Evolutionary conservation across 2,329 filamentous ascomycete genomes (phyloP), one percentile per base, ranked within the genome.

Genomic region (Westerdykella aurantiaca): DNA sequence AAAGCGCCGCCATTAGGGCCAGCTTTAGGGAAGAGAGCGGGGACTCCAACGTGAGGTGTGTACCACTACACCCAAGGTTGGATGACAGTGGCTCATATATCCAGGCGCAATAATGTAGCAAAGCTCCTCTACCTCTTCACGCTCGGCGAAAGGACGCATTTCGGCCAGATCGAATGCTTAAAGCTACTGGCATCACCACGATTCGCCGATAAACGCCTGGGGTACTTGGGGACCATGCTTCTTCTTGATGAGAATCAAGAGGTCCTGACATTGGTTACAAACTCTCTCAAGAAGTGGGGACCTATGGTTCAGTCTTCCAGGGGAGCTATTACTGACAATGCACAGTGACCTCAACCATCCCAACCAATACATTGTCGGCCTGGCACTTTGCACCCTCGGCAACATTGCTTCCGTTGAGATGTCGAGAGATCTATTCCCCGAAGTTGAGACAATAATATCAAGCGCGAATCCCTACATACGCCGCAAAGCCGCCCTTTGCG

Each of bases 321-420:
- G 48, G 13, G 37, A 61, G 48, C 14, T 23, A 14, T n/a, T 25
- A 5, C 33, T 35, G 33, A 35, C 33, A 35, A 35, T 9, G 9
- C 25, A 22, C 57, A 96, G 91, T 77, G 93, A 97, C 64, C 78
- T 98, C 44, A 88, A 90, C 58, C 93, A 98, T 71, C 90, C 88
- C 43, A 98, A 98, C 67, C 93, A 98, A 71, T 98, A 98, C 69
- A 88, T 98, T 49, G 93, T 97, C 56, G 93, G 94, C 18, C 83
- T 98, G 41, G 93, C 93, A 48, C 82, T 98, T 25, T 96, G 91
- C 67, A 96, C 94, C 0, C 80, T 98, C 16, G 93, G 91, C 55
- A 98, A 98, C 68, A 98, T 98, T 58, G 91, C 94, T 46, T 96
- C 91, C 1, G 78, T 97, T 61, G 93, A 98, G 68, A 98, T 98